Conservation (phyloP, 148 eudicot species). For the Amaranthus hypochondriacus region DNA sequence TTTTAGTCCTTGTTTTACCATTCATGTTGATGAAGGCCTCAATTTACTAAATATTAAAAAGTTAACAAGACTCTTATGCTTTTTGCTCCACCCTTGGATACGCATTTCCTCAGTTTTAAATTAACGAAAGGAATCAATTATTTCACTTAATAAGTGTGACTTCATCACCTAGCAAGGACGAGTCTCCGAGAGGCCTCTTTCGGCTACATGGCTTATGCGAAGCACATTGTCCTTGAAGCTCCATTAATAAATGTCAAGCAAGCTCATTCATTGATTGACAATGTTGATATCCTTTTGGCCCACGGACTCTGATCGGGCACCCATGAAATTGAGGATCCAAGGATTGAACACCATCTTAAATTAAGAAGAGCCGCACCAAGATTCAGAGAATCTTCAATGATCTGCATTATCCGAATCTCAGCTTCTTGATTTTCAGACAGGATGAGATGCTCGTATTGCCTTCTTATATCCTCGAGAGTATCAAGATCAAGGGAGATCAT, state of each 20-base stretch:
- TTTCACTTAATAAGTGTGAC: too few relatives aligned
- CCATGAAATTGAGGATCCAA: slow-evolving; percentile 65
- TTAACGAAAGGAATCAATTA: too few relatives aligned
- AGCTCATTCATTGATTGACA: slow-evolving; percentile 2
- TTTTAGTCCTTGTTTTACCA: too few relatives aligned
- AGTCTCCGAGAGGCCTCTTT: neutral
- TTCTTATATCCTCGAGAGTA: slow-evolving; percentile 35
- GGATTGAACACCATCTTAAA: slow-evolving; percentile 65
- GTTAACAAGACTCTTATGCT: too few relatives aligned
- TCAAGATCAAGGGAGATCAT: slow-evolving; percentile 61
- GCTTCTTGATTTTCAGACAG: slow-evolving; percentile 52
- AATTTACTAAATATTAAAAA: too few relatives aligned
- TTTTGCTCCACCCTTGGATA: too few relatives aligned
- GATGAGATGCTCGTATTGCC: slow-evolving; percentile 41
- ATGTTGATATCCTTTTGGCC: slow-evolving; percentile 48
- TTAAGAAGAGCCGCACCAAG: slow-evolving; percentile 52
- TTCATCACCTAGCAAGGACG: neutral
- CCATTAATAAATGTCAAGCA: neutral
- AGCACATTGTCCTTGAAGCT: neutral
- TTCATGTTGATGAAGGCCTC: too few relatives aligned
- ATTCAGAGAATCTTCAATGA: slow-evolving; percentile 32
- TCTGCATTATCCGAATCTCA: slow-evolving; percentile 43
- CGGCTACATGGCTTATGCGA: neutral
- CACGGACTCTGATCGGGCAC: slow-evolving; percentile 55
- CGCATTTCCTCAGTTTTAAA: too few relatives aligned